Evolutionary conservation across 2,329 filamentous ascomycete species (phyloP), one percentile per base, ranked within the genome.

Genomic region (Claviceps citrina): DNA sequence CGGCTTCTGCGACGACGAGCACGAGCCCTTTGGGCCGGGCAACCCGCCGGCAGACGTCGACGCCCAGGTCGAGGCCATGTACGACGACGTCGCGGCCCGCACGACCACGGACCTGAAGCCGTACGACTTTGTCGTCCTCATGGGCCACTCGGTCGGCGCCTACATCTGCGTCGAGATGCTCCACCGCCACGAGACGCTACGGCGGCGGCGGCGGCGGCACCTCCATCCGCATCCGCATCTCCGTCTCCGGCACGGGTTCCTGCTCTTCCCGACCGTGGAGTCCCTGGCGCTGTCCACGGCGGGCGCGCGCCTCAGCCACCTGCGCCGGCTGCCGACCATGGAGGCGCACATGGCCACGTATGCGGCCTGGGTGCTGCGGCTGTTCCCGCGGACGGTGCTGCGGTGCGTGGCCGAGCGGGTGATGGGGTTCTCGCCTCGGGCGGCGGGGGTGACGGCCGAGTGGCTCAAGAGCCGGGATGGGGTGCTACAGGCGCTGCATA

Each of bases 261-360:
- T 86, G 41, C 66, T 87, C 15, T 85, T 85, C 54, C 81, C 82
- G 1, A 84, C 82, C 1, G 68, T 87, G 28, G 69, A 77, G n/a
- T 72, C 84, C 57, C 77, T 87, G 45, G 73, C 75, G 8, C 58
- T 62, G 41, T 82, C 77, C 1, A 66, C 70, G 0, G 74, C 65
- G 22, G 82, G 81, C 1, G 59, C 59, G 41, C 68, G 68, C 36
- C 39, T 57, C 13, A 46, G 48, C 28, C 46, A 63, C 4, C 50
- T 75, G 5, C 60, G 61, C 3, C 53, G 58, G 32, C 58, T 59
- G 4, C 63, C 66, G 1, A 43, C 65, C 3, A 50, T 75, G 2
- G 60, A 65, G 20, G 43, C 49, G 1, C 52, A 61, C 39, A 61
- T 62, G 4, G 64, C 67, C 42, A 36, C 51, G 2, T 51, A 62